Evolutionary conservation across 192 early-diverging fungal species (phyloP).

Genomic region (Pecoramyces ruminantium): DNA sequence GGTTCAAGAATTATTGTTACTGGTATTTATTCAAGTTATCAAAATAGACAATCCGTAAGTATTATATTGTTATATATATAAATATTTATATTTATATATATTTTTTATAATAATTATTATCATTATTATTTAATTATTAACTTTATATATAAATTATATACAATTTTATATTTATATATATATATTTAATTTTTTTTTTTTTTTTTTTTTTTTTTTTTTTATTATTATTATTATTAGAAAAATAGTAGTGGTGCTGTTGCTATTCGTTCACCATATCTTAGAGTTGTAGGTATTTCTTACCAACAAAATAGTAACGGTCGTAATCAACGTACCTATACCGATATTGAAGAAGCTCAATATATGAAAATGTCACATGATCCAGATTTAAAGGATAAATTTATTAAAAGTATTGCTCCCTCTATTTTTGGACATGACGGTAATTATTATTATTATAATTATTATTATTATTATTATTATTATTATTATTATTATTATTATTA

Average conservation of each 20-base stretch:
- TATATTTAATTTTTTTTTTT: slow-evolving; percentile 2
- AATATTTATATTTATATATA: too few species aligned
- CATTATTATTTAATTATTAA: too few species aligned
- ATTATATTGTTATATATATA: too few species aligned
- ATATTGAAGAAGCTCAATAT: slow-evolving; percentile 86
- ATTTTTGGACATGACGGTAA: slow-evolving; percentile 84
- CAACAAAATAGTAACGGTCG: slow-evolving; percentile 53
- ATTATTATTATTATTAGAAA: slow-evolving; percentile 15
- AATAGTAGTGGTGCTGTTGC: slow-evolving; percentile 49
- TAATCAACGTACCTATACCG: slow-evolving; percentile 52
- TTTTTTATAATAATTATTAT: too few species aligned
- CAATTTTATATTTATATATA: not conserved
- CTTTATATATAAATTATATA: too few species aligned
- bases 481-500: too few species aligned
- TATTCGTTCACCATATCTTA: slow-evolving; percentile 82
- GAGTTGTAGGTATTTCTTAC: slow-evolving; percentile 78
- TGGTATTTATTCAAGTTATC: slow-evolving; percentile 88
- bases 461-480: too few species aligned
- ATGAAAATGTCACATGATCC: slow-evolving; percentile 69
- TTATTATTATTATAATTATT: too few species aligned
- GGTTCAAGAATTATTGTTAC: slow-evolving; percentile 83
- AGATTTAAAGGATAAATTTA: slow-evolving; percentile 78
- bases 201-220: slow-evolving; percentile 17
- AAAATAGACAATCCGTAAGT: slow-evolving; percentile 32
- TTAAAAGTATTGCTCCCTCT: slow-evolving; percentile 84